Evolutionary conservation across 352 stramenopile genomes (phyloP).

Genomic region (Phytophthora sp.): DNA sequence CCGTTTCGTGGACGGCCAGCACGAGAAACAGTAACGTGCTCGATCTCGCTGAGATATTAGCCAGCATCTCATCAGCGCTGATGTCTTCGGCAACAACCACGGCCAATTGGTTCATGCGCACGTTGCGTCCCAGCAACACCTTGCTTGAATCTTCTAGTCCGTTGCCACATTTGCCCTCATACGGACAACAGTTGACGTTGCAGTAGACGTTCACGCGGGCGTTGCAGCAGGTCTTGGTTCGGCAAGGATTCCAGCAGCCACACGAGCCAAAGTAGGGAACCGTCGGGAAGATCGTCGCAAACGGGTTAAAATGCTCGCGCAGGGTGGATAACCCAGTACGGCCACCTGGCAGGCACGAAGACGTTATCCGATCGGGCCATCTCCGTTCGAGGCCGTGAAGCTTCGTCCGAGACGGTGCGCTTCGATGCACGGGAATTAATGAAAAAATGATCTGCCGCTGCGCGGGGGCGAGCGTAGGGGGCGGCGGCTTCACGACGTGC

Average conservation of each 20-base stretch:
- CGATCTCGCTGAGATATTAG: constrained; percentile 8
- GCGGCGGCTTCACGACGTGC: background rate
- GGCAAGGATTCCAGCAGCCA: background rate
- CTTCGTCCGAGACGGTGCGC: too few relatives aligned
- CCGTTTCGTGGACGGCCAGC: background rate
- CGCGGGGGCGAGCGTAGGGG: background rate
- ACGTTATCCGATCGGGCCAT: background rate
- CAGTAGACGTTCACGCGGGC: constrained; percentile 5
- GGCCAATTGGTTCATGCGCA: background rate
- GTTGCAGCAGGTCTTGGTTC: background rate
- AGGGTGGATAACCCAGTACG: background rate
- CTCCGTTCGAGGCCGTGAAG: too few relatives aligned
- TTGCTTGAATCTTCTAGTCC: background rate
- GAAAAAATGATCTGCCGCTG: background rate
- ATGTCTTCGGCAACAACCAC: constrained; percentile 7
- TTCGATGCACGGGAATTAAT: too few relatives aligned
- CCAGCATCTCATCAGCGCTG: constrained; percentile 1
- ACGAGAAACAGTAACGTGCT: background rate
- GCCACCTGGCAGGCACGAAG: constrained; percentile 4
- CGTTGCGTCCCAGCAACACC: background rate
- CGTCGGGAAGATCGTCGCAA: constrained; percentile 1
- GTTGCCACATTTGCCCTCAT: constrained; percentile 14
- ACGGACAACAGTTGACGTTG: constrained; percentile 15
- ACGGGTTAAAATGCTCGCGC: constrained; percentile 9
- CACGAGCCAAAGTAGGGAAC: constrained; percentile 6